Evolutionary conservation across 441 rosid species (phyloP), one percentile per base, ranked within the genome.

Genomic region (Metrosideros polymorpha): DNA sequence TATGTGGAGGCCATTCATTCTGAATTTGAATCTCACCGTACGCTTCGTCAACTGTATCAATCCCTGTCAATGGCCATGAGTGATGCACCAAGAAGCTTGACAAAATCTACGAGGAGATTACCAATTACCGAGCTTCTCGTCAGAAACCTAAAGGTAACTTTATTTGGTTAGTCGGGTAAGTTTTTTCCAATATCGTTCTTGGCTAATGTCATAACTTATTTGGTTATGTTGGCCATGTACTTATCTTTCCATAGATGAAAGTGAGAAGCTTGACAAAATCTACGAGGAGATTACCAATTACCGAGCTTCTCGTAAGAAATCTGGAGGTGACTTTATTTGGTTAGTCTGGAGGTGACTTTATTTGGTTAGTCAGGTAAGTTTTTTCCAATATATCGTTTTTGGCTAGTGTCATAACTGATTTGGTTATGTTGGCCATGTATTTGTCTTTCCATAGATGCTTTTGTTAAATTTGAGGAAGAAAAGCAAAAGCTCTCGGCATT

Each of bases 41-140:
- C 93, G 97, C 82, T 99, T 77, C 91, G 93, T 91, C 99, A 92
- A 83, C 86, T 98, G 84, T 95, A 91, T 90, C 95, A 89, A 75
- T 96, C 98, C 90, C 88, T 95, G 88, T 91, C 93, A 59, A 83
- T 90, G n/a, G 99, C 97, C 55, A 90, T 93, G 50, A 86, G 89
- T 83, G 98, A 98, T 92, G 98, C 93, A 57, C 89, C 14, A 95
- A n/a, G n/a, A n/a, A n/a, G n/a, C n/a, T n/a, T n/a, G n/a, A n/a
- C n/a, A n/a, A n/a, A n/a, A n/a, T n/a, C n/a, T n/a, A 95, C 61
- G 93, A 92, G 83, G 95, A 93, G 85, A 94, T 94, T 88, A 89
- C 91, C 92, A 93, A 94, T 89, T 98, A 95, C 87, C 93, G 92
- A 90, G 91, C 87, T n/a, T 57, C 0, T 6, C 0, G 6, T 57